Base-by-base conservation (phyloP, 768 basidiomycete genomes). In the Tephrocybe sp. region DNA sequence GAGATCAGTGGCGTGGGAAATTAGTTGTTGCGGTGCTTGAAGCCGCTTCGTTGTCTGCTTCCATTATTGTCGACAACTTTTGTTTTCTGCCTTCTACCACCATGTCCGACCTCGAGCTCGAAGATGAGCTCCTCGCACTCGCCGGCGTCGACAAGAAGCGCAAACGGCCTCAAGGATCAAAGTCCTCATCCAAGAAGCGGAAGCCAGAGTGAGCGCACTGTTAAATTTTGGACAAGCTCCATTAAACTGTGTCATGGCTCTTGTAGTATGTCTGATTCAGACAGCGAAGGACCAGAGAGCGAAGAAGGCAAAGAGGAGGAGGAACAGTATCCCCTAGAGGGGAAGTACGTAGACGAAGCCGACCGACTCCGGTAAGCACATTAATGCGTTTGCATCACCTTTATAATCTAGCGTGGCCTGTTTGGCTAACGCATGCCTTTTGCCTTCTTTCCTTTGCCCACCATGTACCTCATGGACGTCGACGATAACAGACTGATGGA, bases 251-350 rank as follows among this genome's bases (percentile, higher is more conserved):
- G 51, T 38, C 40, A 14, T 39, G 49, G 47, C 51, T 53, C 30
- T 56, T 56, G 49, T 53, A 77, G 74, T 42, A 66, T 67, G 45
- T 68, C 66, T 31, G 73, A 78, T 30, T 79, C 79, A 31, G 83
- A 84, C 14, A 82, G 79, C 31, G 71, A 75, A 35, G 77, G 69
- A 17, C 76, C 77, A 10, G 87, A 89, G 60, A 85, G 82, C 53
- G 87, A 89, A 59, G 81, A 79, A 34, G 51, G 33, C 49, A 78
- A 78, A 26, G 76, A 74, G 4, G 63, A 66, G 5, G 23, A 23
- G 11, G 86, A 91, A 57, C 85, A 84, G 3, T 98, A 92, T 64
- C 95, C 93, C 0, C 71, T 97, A 11, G 96, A 98, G 60, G 93
- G 92, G 44, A 91, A 92, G 67, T 98, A 90, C 63, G 79, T 79